Evolutionary conservation across 1,284 basidiomycete genomes (phyloP), one percentile per base, ranked within the genome.

Genomic region (Caloboletus inedulis): DNA sequence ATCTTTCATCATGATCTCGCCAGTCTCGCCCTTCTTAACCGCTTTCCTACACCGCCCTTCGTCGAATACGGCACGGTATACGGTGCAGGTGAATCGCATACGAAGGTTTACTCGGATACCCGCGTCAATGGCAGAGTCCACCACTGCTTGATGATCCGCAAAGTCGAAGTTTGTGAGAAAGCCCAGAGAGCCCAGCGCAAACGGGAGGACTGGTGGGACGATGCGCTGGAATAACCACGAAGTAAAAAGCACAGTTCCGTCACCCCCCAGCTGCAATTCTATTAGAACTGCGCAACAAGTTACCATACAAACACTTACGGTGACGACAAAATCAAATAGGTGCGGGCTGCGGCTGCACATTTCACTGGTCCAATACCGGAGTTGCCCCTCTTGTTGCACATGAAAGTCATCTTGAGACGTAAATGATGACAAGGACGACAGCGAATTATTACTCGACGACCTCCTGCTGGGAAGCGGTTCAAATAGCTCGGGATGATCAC

Each of bases 161-260:
- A 97, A 99, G 72, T 98, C 94, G 63, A 99, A 99, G 71, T 98
- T 98, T 55, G 97, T 99, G 51, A 99, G 82, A 77, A 99, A 99
- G 12, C 97, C 97, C 21, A 99, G 83, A 9, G 96, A 99, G 40
- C 97, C 97, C n/a, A 99, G 82, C 0, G 97, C 94, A 69, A 99
- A 99, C 0, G 97, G 89, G 25, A 99, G 84, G 35, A 99, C 94
- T 6, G 97, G 97, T 12, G 97, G 97, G 12, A 99, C 97, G 64
- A 98, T 94, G 58, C 87, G 85, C 69, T 99, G 97, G 78, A 99
- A 99, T 33, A 99, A 79, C 97, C 97, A 99, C 4, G 97, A 99
- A 6, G 97, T 98, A 75, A 98, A 99, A 19, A 99, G 81, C 1
- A 99, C 96, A 0, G 97, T 99, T 12, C 97, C 97, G 69, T 99